Evolutionary conservation across 2,329 filamentous ascomycete genomes (phyloP), one percentile per base, ranked within the genome.

Genomic region (Pezizomycotina sp.): DNA sequence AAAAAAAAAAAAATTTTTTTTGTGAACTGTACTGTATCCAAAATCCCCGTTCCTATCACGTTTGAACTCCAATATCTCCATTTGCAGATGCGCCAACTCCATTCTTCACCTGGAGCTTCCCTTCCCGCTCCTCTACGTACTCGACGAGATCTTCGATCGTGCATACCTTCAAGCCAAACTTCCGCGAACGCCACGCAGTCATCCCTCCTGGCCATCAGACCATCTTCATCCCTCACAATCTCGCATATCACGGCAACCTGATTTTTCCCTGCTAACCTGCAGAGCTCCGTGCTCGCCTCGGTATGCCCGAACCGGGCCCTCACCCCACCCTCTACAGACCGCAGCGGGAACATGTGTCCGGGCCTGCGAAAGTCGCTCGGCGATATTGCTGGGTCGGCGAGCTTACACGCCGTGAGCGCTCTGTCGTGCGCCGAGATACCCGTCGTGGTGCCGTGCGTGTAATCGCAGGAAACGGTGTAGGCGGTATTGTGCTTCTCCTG

Each of bases 381-480:
- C 8, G 62, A 67, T 12, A 60, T 60, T n/a, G 55, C 53, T 1
- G 71, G 68, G 46, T 77, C 69, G 38, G 84, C 86, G 13, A 98
- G 73, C 32, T 67, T 68, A 37, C 77, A 69, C 58, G 81, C 89
- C 28, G 80, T 82, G 24, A 89, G 64, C 28, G 80, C 75, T 51
- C 89, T 74, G 60, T 98, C 86, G 52, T 79, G 72, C 5, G 89
- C 84, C 50, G 71, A 77, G 58, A 98, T 98, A 40, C 89, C 89
- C 0, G 89, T 98, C 9, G 77, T 81, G 43, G 67, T 68, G 3
- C 71, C 62, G 58, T 81, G 64, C 47, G 69, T 67, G 24, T 80
- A 72, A 61, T 98, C 89, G 50, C 93, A 71, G 47, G 81, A 80
- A 51, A 98, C 60, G 44, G 84, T 91, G 65, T 95, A 98, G 42